These are phyloP conservation scores for Tetrahymena borealis DNA, from an alignment of 73 alveolate species.

Conservation along the genomic window DNA sequence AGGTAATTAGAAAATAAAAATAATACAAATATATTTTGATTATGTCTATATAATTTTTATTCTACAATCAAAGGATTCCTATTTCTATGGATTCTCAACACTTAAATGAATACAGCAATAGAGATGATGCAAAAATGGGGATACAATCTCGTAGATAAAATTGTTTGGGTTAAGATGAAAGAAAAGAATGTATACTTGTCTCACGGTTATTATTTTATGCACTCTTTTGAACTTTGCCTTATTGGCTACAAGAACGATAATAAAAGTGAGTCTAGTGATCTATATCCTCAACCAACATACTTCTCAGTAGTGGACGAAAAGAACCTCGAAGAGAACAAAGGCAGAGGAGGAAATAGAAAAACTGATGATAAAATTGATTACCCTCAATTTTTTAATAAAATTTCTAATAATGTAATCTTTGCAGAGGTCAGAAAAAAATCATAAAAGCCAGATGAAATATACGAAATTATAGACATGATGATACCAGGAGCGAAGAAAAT, in stretches of 20 bases:
- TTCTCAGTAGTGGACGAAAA: conserved; percentile 51
- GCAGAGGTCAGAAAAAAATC: conserved; percentile 74
- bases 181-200: conserved; percentile 68
- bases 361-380: conserved; percentile 54
- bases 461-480: conserved; percentile 70
- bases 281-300: conserved; percentile 48
- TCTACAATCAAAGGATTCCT: conserved; percentile 51
- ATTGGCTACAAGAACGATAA: conserved; percentile 32
- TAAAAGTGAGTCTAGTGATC: conserved; percentile 41
- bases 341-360: conserved; percentile 52
- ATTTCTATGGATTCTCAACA: conserved; percentile 76
- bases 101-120: conserved; percentile 69
- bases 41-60: background rate
- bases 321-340: conserved; percentile 61
- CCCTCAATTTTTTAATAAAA: conserved; percentile 53
- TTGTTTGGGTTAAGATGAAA: conserved; percentile 75
- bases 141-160: conserved; percentile 76
- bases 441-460: conserved; percentile 76
- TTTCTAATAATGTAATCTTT: conserved; percentile 68
- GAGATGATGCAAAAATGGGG: conserved; percentile 88
- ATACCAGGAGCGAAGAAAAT: conserved; percentile 76
- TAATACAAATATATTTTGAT: background rate
- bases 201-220: conserved; percentile 83
- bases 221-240: conserved; percentile 54
- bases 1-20: no score